Percentiles rank a stretch among this genome's conserved stretches.
These are phyloP conservation scores for Stemphylium lycopersici DNA, from an alignment of 2,329 filamentous ascomycete genomes.

Conservation along the genomic window DNA sequence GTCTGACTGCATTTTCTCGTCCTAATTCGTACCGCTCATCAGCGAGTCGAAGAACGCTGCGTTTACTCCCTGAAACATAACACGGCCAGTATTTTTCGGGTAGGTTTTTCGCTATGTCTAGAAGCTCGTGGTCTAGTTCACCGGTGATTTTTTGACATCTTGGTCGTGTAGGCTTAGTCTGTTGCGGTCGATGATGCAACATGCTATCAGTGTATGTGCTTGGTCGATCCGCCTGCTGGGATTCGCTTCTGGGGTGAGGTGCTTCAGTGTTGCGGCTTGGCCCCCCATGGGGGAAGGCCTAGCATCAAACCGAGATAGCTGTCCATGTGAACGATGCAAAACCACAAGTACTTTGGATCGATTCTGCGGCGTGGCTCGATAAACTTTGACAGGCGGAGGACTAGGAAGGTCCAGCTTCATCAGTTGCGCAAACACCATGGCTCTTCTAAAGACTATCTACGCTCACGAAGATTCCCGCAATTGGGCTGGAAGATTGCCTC, in stretches of 20 bases:
- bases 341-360: slow-evolving; percentile 47
- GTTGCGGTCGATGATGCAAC: slow-evolving; percentile 50
- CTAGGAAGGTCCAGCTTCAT: slow-evolving; percentile 48
- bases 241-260: slow-evolving; percentile 4
- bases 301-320: slow-evolving; percentile 51
- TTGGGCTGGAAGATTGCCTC: slow-evolving; percentile 50
- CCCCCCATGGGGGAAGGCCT: slow-evolving; percentile 47
- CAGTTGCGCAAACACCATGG: slow-evolving; percentile 50
- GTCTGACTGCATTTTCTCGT: neutral
- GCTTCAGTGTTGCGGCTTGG: slow-evolving; percentile 27
- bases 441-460: slow-evolving; percentile 50
- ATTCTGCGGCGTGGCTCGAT: slow-evolving; percentile 7
- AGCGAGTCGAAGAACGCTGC: slow-evolving; percentile 29
- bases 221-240: slow-evolving; percentile 34
- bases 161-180: slow-evolving; percentile 21
- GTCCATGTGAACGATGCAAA: slow-evolving; percentile 48
- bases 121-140: slow-evolving; percentile 18
- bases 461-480: slow-evolving; percentile 50
- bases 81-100: slow-evolving; percentile 12
- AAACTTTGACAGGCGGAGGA: slow-evolving; percentile 5
- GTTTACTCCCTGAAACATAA: slow-evolving; percentile 28
- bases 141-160: slow-evolving; percentile 34
- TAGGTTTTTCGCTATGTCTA: slow-evolving; percentile 13
- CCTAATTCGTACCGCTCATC: slow-evolving; percentile 16
- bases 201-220: slow-evolving; percentile 41